Percentiles rank a stretch among this genome's conserved stretches.
Conservation (phyloP, 768 basidiomycete genomes). For the Boletus speciosus region DNA sequence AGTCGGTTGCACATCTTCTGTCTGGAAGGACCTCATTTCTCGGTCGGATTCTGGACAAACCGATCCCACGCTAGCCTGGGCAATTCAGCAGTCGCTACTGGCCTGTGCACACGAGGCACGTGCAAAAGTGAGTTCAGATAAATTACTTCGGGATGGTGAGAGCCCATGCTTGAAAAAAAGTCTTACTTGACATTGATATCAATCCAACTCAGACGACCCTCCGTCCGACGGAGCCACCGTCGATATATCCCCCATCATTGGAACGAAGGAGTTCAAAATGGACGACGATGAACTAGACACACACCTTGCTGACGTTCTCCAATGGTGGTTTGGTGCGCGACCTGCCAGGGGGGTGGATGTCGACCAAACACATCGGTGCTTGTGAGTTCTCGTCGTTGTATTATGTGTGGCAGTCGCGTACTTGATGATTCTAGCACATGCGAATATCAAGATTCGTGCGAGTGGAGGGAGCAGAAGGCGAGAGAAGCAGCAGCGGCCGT, state of each 20-base stretch:
- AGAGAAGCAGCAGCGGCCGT: constrained; percentile 28
- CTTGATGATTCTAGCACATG: constrained; percentile 47
- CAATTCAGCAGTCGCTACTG: constrained; percentile 28
- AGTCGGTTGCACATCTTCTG: neutral
- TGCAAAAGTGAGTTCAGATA: neutral
- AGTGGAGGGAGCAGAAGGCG: constrained; percentile 65
- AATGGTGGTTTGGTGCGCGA: constrained; percentile 76
- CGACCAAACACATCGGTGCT: constrained; percentile 59
- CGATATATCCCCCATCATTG: constrained; percentile 49
- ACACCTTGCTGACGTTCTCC: constrained; percentile 52
- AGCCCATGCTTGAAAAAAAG: neutral
- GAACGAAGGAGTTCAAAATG: constrained; percentile 56
- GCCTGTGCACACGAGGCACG: constrained; percentile 8
- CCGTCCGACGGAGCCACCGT: neutral
- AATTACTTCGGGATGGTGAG: constrained; percentile 6
- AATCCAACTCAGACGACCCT: constrained; percentile 1
- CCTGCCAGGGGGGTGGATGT: constrained; percentile 67
- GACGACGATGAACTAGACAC: constrained; percentile 49
- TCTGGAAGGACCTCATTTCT: constrained; percentile 10
- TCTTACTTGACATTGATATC: constrained; percentile 1
- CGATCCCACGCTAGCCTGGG: constrained; percentile 28
- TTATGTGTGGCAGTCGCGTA: neutral
- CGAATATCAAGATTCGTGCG: constrained; percentile 72
- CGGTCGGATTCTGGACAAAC: constrained; percentile 2
- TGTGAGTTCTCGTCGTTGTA: constrained; percentile 40